phyloP scores from a whole-genome alignment of 2,329 filamentous ascomycete species.

The Xylariomycetidae sp. region DNA sequence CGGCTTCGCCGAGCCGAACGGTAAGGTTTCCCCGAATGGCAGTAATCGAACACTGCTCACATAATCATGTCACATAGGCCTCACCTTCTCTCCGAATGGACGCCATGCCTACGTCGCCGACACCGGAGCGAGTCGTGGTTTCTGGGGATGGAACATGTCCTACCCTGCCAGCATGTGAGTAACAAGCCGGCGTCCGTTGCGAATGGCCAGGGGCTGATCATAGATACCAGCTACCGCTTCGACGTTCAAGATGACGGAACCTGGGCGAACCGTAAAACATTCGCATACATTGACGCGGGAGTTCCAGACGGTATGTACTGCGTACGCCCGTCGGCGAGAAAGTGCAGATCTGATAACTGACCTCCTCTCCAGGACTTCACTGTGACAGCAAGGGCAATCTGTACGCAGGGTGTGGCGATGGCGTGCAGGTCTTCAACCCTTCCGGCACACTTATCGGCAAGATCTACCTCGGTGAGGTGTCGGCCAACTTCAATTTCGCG shows the following conservation, averaged over 20 bases:
- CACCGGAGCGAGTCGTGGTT: slow-evolving; percentile 42
- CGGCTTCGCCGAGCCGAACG: slow-evolving; percentile 50
- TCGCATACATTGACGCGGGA: slow-evolving; percentile 48
- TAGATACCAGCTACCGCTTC: slow-evolving; percentile 37
- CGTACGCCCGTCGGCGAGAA: too few species aligned
- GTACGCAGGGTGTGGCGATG: slow-evolving; percentile 45
- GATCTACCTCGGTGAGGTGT: slow-evolving; percentile 43
- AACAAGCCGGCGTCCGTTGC: too few species aligned
- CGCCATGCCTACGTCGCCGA: slow-evolving; percentile 49
- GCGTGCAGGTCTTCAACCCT: slow-evolving; percentile 43
- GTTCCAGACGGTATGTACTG: slow-evolving; percentile 54
- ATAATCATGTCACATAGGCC: slow-evolving; percentile 27
- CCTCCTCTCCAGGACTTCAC: slow-evolving; percentile 52
- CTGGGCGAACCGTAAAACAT: slow-evolving; percentile 42
- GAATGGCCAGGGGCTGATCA: too few species aligned
- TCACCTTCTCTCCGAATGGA: slow-evolving; percentile 51
- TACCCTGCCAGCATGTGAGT: slow-evolving; percentile 42
- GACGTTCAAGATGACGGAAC: slow-evolving; percentile 40
- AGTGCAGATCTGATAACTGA: too few species aligned
- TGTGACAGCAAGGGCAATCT: slow-evolving; percentile 50
- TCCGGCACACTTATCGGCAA: slow-evolving; percentile 48
- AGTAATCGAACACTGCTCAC: background rate
- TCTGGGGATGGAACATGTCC: slow-evolving; percentile 35
- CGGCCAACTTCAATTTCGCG: slow-evolving; percentile 45
- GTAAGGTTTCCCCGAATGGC: slow-evolving; percentile 15